These are phyloP conservation scores for Helianthus tuberosus DNA, from an alignment of 129 eudicot genomes.

Conservation along the genomic window DNA sequence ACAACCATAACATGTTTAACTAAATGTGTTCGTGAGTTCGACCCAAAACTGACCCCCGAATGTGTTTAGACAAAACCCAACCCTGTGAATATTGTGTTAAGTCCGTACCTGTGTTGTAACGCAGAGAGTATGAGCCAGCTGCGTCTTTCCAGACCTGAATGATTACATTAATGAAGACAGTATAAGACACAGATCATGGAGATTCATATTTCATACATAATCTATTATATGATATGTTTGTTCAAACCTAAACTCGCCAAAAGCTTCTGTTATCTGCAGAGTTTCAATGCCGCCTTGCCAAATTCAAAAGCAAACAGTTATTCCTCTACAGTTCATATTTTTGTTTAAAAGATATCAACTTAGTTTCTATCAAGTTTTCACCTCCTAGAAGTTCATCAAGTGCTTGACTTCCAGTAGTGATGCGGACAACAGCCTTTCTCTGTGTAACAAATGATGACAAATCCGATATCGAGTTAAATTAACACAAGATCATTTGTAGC, in stretches of 20 bases:
- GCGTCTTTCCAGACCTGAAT: slow-evolving; percentile 95
- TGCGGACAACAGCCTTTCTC: slow-evolving; percentile 88
- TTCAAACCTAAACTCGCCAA: slow-evolving; percentile 91
- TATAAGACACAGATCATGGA: slow-evolving; percentile 19
- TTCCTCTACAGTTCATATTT: background rate
- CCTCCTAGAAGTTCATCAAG: slow-evolving; percentile 96
- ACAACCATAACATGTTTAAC: too few relatives aligned
- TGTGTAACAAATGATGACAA: slow-evolving; percentile 30
- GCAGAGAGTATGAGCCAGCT: slow-evolving; percentile 96
- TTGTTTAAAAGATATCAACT: background rate
- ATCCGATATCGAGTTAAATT: slow-evolving; percentile 6
- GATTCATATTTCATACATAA: slow-evolving; percentile 5
- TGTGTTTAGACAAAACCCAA: too few relatives aligned
- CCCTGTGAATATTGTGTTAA: too few relatives aligned
- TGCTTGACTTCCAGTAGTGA: slow-evolving; percentile 99
- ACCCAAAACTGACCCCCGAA: too few relatives aligned
- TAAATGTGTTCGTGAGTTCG: too few relatives aligned
- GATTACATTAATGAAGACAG: slow-evolving; percentile 10
- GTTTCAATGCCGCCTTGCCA: slow-evolving; percentile 90
- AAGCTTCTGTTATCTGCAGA: slow-evolving; percentile 86
- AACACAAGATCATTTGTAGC: slow-evolving; percentile 6
- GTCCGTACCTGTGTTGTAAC: slow-evolving; percentile 77
- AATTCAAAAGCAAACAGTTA: slow-evolving; percentile 11
- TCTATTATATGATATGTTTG: background rate
- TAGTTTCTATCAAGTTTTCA: slow-evolving; percentile 29